Base-by-base conservation (phyloP, 2,329 filamentous ascomycete species). In the Fusarium sp. region DNA sequence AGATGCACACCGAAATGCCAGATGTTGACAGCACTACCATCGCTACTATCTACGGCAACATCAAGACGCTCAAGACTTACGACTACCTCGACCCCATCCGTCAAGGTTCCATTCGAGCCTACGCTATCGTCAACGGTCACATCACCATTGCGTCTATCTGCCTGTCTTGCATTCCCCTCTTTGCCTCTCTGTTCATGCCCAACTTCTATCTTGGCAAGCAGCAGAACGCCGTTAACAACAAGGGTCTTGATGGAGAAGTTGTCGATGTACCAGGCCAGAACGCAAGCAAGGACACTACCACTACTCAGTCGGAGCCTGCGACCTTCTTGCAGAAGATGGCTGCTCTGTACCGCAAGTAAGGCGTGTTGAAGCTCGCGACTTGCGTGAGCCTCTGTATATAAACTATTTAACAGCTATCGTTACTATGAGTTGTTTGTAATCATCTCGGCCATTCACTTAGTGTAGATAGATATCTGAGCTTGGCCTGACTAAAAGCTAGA, bases 161-260 rank as follows among this genome's bases (percentile, higher is more conserved):
- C 6, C 61, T 81, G 17, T 69, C 77, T 26, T 56, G 47, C 17
- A 54, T 81, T 1, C 74, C 79, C 2, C 42, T 79, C 0, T 47
- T 80, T 26, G 78, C 77, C 6, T 69, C 78, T 2, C 69, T 81
- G 21, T 80, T 79, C 64, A 80, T 81, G 79, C 79, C 80, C 43
- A 75, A 82, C 71, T 82, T 63, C 66, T 78, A 77, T 48, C 69
- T 77, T 2, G 77, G 76, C 59, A 74, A 76, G 65, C 72, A 76
- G 55, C 76, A 77, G 65, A 77, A 77, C 21, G 76, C 76, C 9
- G 74, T 72, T n/a, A 77, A 65, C 6, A 77, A 76, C 65, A 77
- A 56, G 26, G 75, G 75, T 52, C 72, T 77, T 2, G 75, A 76
- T 48, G 75, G 75, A 4, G 70, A 75, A 52, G 11, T 44, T 8